Conservation (phyloP, 192 early-diverging fungal species). For the Gaertneriomyces sp. region DNA sequence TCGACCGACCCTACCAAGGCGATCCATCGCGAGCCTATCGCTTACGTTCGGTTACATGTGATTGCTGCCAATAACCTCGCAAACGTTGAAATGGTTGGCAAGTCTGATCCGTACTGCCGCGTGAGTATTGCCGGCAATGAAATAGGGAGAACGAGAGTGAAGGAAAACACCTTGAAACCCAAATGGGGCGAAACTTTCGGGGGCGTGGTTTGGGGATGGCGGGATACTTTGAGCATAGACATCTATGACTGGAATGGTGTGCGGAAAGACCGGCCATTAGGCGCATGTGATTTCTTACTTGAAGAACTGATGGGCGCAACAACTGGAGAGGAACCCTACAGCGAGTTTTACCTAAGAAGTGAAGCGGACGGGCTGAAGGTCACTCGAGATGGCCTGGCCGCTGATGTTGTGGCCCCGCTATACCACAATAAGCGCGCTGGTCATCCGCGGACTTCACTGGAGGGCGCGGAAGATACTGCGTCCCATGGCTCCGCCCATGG, state of each 20-base stretch:
- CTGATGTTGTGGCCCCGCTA: conserved; percentile 4
- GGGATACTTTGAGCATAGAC: conserved; percentile 72
- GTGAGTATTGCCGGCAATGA: conserved; percentile 59
- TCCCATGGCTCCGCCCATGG: too few species aligned
- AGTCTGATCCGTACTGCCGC: conserved; percentile 89
- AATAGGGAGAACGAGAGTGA: conserved; percentile 74
- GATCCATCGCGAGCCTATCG: conserved; percentile 58
- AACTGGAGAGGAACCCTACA: neutral
- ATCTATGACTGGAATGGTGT: conserved; percentile 87
- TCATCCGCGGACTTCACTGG: too few species aligned
- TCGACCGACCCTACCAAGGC: conserved; percentile 44
- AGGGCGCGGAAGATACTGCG: too few species aligned
- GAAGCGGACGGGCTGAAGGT: conserved; percentile 3
- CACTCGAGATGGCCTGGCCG: conserved; percentile 8
- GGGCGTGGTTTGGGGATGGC: conserved; percentile 72
- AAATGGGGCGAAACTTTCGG: conserved; percentile 90
- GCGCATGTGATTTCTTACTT: conserved; percentile 50
- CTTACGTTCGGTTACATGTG: conserved; percentile 74
- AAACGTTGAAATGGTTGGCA: conserved; percentile 82
- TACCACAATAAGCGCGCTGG: too few species aligned
- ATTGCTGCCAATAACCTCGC: conserved; percentile 69
- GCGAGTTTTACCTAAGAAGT: neutral
- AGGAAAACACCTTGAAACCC: conserved; percentile 80
- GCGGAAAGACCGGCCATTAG: conserved; percentile 80
- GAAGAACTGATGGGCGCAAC: conserved; percentile 23